Conservation (phyloP, 306 rosid species). For the Cicer judaicum region DNA sequence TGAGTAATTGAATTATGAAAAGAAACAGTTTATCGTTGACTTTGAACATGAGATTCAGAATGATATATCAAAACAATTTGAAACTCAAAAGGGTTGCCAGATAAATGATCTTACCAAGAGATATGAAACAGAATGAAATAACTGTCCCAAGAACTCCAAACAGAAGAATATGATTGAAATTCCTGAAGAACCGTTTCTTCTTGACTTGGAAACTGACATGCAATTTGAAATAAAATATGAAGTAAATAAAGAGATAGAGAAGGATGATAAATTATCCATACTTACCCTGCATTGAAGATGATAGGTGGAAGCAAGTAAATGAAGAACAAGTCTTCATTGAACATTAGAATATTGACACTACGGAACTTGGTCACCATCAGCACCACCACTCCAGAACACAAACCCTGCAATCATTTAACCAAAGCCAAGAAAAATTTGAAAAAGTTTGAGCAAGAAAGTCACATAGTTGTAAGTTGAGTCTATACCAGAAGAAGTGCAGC, state of each 20-base stretch:
- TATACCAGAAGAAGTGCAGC: conserved; percentile 72
- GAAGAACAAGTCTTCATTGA: conserved; percentile 75
- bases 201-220: conserved; percentile 79
- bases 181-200: conserved; percentile 77
- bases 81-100: conserved; percentile 11
- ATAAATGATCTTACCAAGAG: conserved; percentile 60
- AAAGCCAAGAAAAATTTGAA: conserved; percentile 20
- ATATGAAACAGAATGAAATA: conserved; percentile 75
- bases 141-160: conserved; percentile 69
- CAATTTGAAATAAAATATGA: conserved; percentile 16
- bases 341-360: conserved; percentile 46
- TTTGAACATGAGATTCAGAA: not conserved
- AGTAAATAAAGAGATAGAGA: conserved; percentile 2
- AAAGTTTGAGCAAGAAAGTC: not conserved
- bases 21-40: not conserved
- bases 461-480: not conserved
- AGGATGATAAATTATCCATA: conserved; percentile 29
- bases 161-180: conserved; percentile 64
- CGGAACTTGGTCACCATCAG: conserved; percentile 57
- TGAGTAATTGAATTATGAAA: conserved; percentile 26
- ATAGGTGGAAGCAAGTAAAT: conserved; percentile 85
- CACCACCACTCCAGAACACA: conserved; percentile 65
- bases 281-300: conserved; percentile 86
- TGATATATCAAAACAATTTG: not conserved
- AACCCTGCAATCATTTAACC: conserved; percentile 54